These are phyloP conservation scores for Boletus reticulatus DNA, from an alignment of 768 basidiomycete genomes.

Conservation along the genomic window DNA sequence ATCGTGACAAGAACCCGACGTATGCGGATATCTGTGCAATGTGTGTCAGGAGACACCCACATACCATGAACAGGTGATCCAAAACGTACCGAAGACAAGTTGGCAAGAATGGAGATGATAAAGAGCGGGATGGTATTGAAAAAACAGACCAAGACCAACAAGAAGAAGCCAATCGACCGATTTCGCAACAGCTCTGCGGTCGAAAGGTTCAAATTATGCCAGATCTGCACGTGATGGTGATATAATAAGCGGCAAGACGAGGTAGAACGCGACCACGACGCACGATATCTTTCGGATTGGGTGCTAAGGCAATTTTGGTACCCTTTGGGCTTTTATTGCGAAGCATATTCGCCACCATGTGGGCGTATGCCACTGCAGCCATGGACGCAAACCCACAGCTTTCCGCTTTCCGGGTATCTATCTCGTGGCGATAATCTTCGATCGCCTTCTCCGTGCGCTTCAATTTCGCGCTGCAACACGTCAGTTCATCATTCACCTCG, in stretches of 20 bases:
- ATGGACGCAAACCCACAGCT: slow-evolving; percentile 92
- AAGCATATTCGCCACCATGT: slow-evolving; percentile 75
- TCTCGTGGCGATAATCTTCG: slow-evolving; percentile 68
- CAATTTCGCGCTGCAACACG: slow-evolving; percentile 38
- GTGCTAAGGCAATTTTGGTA: slow-evolving; percentile 68
- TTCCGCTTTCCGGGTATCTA: slow-evolving; percentile 75
- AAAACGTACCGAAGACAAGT: slow-evolving; percentile 70
- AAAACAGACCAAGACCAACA: slow-evolving; percentile 80
- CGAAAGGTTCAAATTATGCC: slow-evolving; percentile 84
- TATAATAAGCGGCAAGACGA: background rate
- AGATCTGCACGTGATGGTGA: slow-evolving; percentile 51
- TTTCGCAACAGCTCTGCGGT: slow-evolving; percentile 65
- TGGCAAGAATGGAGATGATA: slow-evolving; percentile 87
- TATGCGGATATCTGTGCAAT: slow-evolving; percentile 42
- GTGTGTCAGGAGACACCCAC: background rate
- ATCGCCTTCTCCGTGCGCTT: slow-evolving; percentile 70
- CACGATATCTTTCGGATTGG: slow-evolving; percentile 88
- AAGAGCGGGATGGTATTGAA: slow-evolving; percentile 93
- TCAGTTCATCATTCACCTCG: slow-evolving; percentile 2
- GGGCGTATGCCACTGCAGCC: slow-evolving; percentile 85
- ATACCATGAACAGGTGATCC: background rate
- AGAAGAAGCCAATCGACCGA: slow-evolving; percentile 71
- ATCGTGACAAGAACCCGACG: slow-evolving; percentile 71
- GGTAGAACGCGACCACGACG: slow-evolving; percentile 19
- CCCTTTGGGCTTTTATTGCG: slow-evolving; percentile 70